Evolutionary conservation across 495 filamentous ascomycete species (phyloP), one percentile per base, ranked within the genome.

Genomic region (Aspergillus haitiensis): DNA sequence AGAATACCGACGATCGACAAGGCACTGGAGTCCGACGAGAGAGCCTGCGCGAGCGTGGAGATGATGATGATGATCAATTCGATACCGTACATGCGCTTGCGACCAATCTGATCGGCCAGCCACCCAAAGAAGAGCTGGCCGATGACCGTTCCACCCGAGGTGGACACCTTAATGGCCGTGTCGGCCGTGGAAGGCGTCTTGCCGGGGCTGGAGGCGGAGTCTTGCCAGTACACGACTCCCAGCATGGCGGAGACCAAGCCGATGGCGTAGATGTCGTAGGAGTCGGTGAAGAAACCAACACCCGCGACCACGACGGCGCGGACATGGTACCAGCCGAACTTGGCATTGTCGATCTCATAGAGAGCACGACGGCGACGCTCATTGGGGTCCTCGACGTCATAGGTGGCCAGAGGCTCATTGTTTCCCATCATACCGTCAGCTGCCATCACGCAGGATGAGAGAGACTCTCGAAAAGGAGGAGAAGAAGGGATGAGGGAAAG

Each of bases 51-150:
- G 45, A 96, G 75, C 16, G 90, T 94, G 7, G 89, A 87, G 60
- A 90, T 82, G 70, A 95, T 95, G 72, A 96, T 94, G 63, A 96
- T 75, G 66, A 94, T 91, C 62, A 96, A 74, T 70, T 95, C 92
- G 48, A 94, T 77, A 46, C 92, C 92, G 72, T 96, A 96, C 87
- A 96, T 93, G 52, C 76, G 81, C 79, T 90, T 91, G 52, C 90
- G 86, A 52, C 90, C 89, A 55, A 92, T 81, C 27, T 85, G 75
- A 78, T 96, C 92, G 21, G 90, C 92, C 11, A 93, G 76, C 71
- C 81, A 85, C 54, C 92, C 92, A 67, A 96, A 95, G 59, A 82
- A 82, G 27, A 96, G 71, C 73, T 96, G 92, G 45, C 92, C 92
- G 59, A 96, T 75, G 60, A 95, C 90, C 27, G 90, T 95, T 45